Conservation (phyloP, 2,329 filamentous ascomycete species). For the Cytospora piceicola region DNA sequence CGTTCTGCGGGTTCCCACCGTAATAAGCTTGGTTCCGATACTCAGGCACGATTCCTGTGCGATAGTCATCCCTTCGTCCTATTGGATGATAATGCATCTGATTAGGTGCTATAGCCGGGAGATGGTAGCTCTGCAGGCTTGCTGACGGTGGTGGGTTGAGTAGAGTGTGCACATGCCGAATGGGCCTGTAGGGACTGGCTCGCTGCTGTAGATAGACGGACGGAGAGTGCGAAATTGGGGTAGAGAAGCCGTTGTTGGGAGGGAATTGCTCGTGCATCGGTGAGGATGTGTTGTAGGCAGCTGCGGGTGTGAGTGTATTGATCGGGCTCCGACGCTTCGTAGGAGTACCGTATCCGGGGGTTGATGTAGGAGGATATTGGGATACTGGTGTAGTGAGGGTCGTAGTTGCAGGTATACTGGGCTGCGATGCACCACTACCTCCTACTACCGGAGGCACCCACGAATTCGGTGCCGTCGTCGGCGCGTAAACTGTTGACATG, state of each 20-base stretch:
- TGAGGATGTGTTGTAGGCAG: constrained; percentile 66
- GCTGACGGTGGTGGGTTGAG: constrained; percentile 83
- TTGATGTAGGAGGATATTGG: constrained; percentile 26
- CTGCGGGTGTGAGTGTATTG: constrained; percentile 44
- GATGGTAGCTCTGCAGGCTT: constrained; percentile 75
- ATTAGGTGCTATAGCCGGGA: constrained; percentile 59
- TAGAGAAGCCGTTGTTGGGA: constrained; percentile 56
- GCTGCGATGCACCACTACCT: constrained; percentile 35
- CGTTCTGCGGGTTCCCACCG: constrained; percentile 13
- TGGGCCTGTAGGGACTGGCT: constrained; percentile 88
- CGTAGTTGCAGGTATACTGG: constrained; percentile 39
- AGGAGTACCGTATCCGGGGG: constrained; percentile 52
- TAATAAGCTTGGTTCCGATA: constrained; percentile 41
- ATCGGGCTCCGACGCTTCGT: constrained; percentile 58
- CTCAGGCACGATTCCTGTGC: constrained; percentile 72
- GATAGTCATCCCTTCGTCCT: constrained; percentile 69
- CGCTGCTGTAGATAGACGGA: constrained; percentile 86
- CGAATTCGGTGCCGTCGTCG: constrained; percentile 46
- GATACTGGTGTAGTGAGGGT: constrained; percentile 41
- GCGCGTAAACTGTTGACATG: constrained; percentile 77
- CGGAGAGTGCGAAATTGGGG: constrained; percentile 78
- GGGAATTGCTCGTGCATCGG: constrained; percentile 67
- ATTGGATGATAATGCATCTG: constrained; percentile 85
- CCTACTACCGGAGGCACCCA: constrained; percentile 44
- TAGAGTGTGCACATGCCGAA: constrained; percentile 88